These are phyloP conservation scores for Candida arabinofermentans DNA, from an alignment of 805 yeast genomes.

Conservation along the genomic window DNA sequence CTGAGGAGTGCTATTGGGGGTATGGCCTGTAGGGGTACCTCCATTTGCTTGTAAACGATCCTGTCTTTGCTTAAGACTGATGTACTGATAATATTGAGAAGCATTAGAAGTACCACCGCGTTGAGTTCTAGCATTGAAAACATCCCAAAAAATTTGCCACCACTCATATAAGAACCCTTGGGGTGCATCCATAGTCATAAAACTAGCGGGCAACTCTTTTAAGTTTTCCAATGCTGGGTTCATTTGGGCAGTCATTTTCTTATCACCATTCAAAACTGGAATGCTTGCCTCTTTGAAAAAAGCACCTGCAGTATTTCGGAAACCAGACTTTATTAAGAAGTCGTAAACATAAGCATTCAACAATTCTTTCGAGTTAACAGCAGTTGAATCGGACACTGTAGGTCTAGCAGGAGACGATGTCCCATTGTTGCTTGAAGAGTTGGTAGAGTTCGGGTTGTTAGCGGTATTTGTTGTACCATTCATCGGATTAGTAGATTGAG, in stretches of 20 bases:
- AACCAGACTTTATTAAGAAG: conserved; percentile 69
- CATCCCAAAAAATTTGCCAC: conserved; percentile 97
- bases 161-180: conserved; percentile 87
- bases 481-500: not conserved
- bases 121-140: conserved; percentile 75
- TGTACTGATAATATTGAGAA: conserved; percentile 65
- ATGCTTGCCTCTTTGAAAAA: conserved; percentile 78
- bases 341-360: conserved; percentile 85
- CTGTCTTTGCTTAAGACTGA: conserved; percentile 55
- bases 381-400: conserved; percentile 39
- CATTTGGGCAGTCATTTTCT: conserved; percentile 4
- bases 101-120: conserved; percentile 62
- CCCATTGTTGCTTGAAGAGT: not conserved
- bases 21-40: conserved; percentile 13
- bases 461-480: conserved; percentile 1
- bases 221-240: conserved; percentile 1
- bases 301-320: conserved; percentile 66
- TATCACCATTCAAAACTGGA: conserved; percentile 37
- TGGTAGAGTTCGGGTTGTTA: conserved; percentile 1
- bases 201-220: conserved; percentile 44
- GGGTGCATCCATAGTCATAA: conserved; percentile 72
- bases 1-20: too few species aligned
- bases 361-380: conserved; percentile 50
- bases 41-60: conserved; percentile 37
- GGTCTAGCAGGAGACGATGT: conserved; percentile 10